Conservation (phyloP, 2,329 filamentous ascomycete genomes). For the Botrytis galanthina region DNA sequence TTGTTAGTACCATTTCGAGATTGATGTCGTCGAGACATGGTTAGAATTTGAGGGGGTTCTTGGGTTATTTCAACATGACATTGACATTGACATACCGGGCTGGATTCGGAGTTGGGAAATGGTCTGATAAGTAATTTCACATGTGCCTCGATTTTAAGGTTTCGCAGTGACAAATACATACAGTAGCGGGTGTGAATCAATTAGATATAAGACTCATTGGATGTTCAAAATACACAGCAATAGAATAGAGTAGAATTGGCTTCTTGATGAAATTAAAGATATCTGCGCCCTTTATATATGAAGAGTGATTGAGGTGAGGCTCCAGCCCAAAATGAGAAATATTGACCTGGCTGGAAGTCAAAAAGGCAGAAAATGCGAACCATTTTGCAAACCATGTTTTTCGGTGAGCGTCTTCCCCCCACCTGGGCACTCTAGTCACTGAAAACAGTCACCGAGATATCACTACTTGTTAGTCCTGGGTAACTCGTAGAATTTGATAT, state of each 20-base stretch:
- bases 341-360: not conserved
- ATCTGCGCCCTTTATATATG: too few relatives aligned
- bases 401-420: not conserved
- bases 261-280: not conserved
- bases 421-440: too few relatives aligned
- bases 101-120: not conserved
- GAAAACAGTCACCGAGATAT: not conserved
- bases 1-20: not conserved
- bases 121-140: not conserved
- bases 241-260: not conserved
- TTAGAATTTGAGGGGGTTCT: not conserved
- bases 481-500: not conserved
- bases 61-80: not conserved
- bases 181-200: not conserved
- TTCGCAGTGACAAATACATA: not conserved
- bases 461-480: too few relatives aligned
- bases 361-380: not conserved
- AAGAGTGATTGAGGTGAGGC: not conserved
- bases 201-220: not conserved
- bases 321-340: not conserved
- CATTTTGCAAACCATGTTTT: not conserved
- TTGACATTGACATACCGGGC: not conserved
- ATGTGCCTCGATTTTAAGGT: constrained; percentile 2
- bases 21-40: constrained; percentile 3
- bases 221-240: too few relatives aligned